Percentiles rank a stretch among this genome's conserved stretches.
These are phyloP conservation scores for Peterozyma xylosa DNA, from an alignment of 805 yeast genomes.

Conservation along the genomic window DNA sequence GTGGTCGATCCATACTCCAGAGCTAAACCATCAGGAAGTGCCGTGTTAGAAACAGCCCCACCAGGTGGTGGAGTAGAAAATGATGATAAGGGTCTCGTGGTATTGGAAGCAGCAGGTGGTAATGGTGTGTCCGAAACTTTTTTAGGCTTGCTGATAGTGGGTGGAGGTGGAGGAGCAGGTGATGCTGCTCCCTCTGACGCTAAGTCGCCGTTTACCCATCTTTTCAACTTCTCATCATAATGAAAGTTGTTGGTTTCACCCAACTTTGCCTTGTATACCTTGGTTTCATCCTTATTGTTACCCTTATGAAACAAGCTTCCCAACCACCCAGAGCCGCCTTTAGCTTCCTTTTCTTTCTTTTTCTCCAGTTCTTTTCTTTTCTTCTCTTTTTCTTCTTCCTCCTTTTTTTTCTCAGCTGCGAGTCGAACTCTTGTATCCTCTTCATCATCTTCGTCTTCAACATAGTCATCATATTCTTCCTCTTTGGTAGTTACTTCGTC, in stretches of 20 bases:
- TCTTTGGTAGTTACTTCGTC: conserved; percentile 13
- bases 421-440: conserved; percentile 21
- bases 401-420: conserved; percentile 11
- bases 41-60: conserved; percentile 7
- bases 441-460: conserved; percentile 34
- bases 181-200: conserved; percentile 50
- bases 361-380: conserved; percentile 8
- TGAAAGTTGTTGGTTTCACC: conserved; percentile 72
- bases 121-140: conserved; percentile 13
- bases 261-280: conserved; percentile 75
- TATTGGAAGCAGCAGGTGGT: conserved; percentile 18
- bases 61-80: conserved; percentile 7
- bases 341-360: conserved; percentile 10
- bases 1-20: conserved; percentile 16
- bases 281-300: conserved; percentile 56
- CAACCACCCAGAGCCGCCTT: conserved; percentile 33
- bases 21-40: conserved; percentile 9
- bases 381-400: conserved; percentile 16
- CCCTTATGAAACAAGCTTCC: conserved; percentile 49
- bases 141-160: conserved; percentile 29
- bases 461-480: conserved; percentile 41
- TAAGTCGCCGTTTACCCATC: conserved; percentile 78
- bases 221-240: conserved; percentile 74
- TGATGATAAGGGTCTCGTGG: conserved; percentile 10
- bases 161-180: conserved; percentile 70